These are phyloP conservation scores for Tuber melanosporum DNA, from an alignment of 495 filamentous ascomycete genomes.

Conservation along the genomic window DNA sequence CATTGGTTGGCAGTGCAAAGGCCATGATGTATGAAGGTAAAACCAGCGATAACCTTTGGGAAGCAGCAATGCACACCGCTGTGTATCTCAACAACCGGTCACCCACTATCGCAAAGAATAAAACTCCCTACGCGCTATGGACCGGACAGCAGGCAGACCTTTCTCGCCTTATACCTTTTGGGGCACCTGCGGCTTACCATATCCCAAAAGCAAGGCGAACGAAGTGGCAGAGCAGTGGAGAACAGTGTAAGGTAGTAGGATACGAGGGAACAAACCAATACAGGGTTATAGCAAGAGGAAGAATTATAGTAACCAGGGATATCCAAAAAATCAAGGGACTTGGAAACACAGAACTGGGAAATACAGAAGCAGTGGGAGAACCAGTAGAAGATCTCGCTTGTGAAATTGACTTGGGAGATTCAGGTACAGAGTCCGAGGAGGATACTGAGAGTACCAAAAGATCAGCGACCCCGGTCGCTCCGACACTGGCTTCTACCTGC, in stretches of 20 bases:
- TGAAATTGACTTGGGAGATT: too few relatives aligned
- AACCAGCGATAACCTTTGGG: neutral
- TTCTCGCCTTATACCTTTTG: neutral
- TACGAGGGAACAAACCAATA: neutral
- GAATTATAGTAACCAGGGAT: neutral
- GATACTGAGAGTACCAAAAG: too few relatives aligned
- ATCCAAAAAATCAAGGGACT: neutral
- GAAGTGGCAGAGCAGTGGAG: neutral
- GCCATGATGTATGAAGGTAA: neutral
- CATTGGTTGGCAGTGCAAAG: neutral
- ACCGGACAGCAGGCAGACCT: neutral
- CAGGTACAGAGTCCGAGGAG: too few relatives aligned
- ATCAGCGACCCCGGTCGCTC: too few relatives aligned
- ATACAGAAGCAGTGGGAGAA: too few relatives aligned
- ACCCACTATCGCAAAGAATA: rapidly evolving
- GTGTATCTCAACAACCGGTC: neutral
- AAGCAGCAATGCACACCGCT: neutral
- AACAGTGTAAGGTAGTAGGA: neutral
- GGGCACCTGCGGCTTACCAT: neutral
- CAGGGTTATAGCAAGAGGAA: rapidly evolving
- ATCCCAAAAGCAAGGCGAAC: neutral
- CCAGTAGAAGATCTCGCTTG: too few relatives aligned
- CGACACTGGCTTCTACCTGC: too few relatives aligned
- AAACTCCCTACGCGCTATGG: neutral
- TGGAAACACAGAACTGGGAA: too few relatives aligned